phyloP scores from a whole-genome alignment of 805 yeast species.

The Dipodascus geniculatus region DNA sequence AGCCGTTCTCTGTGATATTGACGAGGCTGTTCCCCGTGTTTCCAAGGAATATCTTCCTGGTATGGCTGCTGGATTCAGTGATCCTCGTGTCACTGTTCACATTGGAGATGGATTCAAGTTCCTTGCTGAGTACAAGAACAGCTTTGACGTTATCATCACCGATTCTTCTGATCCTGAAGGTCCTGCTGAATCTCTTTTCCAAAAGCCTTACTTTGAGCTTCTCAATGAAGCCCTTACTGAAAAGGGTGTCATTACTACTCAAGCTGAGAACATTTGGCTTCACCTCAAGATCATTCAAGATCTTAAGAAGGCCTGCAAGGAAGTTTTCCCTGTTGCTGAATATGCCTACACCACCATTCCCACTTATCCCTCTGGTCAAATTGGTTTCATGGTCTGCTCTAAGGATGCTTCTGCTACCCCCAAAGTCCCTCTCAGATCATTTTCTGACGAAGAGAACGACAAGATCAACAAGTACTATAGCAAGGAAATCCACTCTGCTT shows the following conservation, averaged over 20 bases:
- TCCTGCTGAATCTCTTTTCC: constrained; percentile 86
- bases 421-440: constrained; percentile 53
- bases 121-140: constrained; percentile 36
- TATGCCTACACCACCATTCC: constrained; percentile 91
- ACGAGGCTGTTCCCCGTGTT: constrained; percentile 65
- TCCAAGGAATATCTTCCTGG: constrained; percentile 61
- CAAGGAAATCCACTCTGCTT: constrained; percentile 71
- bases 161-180: constrained; percentile 95
- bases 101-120: constrained; percentile 79
- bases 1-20: constrained; percentile 81
- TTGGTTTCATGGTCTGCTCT: constrained; percentile 95
- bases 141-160: constrained; percentile 75
- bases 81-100: constrained; percentile 54
- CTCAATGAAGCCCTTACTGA: constrained; percentile 49
- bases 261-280: constrained; percentile 87
- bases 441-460: constrained; percentile 49
- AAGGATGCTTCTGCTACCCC: constrained; percentile 60
- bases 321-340: constrained; percentile 83
- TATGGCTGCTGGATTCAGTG: constrained; percentile 56
- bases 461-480: constrained; percentile 73
- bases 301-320: constrained; percentile 68
- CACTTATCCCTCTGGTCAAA: constrained; percentile 93
- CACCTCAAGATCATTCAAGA: constrained; percentile 76
- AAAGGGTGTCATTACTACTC: constrained; percentile 67
- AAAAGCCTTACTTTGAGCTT: constrained; percentile 60